These are phyloP conservation scores for Mesembryanthemum crystallinum DNA, from an alignment of 148 eudicot genomes.

Conservation along the genomic window DNA sequence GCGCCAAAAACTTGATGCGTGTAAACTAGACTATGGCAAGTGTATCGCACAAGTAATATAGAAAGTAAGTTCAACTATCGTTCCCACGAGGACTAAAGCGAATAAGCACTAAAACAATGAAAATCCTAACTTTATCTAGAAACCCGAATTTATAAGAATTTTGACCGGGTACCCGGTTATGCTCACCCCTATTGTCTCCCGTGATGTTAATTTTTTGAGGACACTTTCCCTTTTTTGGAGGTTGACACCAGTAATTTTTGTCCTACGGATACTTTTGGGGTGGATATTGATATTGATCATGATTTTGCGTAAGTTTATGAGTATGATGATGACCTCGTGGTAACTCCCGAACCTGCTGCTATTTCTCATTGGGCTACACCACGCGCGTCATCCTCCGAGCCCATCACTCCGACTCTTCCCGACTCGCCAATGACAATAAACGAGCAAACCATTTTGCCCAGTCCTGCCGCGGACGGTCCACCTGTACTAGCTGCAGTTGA, in stretches of 20 bases:
- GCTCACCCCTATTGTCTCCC: too few species aligned
- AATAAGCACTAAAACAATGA: neutral
- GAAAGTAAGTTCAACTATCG: neutral
- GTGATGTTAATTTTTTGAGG: neutral
- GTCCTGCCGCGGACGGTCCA: too few species aligned
- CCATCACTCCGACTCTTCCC: too few species aligned
- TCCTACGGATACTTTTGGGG: neutral
- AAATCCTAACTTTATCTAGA: neutral
- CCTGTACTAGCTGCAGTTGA: too few species aligned
- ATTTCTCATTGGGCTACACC: too few species aligned
- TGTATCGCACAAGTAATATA: neutral
- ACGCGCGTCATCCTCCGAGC: too few species aligned
- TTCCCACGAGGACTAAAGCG: neutral
- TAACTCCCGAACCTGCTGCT: neutral
- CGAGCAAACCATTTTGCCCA: too few species aligned
- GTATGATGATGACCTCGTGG: too few species aligned
- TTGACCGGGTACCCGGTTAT: too few species aligned
- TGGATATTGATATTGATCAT: neutral
- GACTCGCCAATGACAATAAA: too few species aligned
- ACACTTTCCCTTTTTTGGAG: neutral
- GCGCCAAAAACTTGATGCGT: neutral
- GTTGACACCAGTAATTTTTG: neutral
- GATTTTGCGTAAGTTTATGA: too few species aligned
- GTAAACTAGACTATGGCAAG: neutral
- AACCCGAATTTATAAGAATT: neutral